A percentile compares a stretch with the other conserved stretches of the same genome.
Conservation (phyloP, 2,329 filamentous ascomycete genomes). For the Ophiostoma sp. region DNA sequence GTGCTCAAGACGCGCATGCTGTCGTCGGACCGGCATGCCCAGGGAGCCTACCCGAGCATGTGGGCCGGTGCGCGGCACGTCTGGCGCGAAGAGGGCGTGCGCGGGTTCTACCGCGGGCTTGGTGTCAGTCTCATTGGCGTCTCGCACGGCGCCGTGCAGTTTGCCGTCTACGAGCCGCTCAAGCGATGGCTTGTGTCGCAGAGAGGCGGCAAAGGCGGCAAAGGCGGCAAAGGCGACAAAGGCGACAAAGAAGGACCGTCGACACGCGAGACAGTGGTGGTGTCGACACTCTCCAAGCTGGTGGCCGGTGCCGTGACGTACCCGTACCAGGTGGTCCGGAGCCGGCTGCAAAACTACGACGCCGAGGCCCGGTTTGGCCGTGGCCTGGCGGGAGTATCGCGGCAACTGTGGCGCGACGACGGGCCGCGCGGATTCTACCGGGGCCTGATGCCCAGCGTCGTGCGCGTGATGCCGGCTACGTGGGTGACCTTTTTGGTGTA, state of each 20-base stretch:
- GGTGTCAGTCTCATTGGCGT: conserved; percentile 79
- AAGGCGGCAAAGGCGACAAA: too few relatives aligned
- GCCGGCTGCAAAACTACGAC: conserved; percentile 83
- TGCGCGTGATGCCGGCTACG: conserved; percentile 86
- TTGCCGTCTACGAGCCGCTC: conserved; percentile 81
- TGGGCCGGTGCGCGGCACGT: conserved; percentile 63
- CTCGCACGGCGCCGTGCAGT: conserved; percentile 88
- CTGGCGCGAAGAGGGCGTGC: conserved; percentile 62
- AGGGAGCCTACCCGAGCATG: conserved; percentile 78
- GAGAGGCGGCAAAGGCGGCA: conserved; percentile 27
- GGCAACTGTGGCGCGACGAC: conserved; percentile 71
- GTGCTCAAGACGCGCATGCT: conserved; percentile 98
- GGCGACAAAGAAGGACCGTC: conserved; percentile 50
- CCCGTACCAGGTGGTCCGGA: conserved; percentile 88
- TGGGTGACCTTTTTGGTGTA: conserved; percentile 97
- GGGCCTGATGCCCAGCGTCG: conserved; percentile 79
- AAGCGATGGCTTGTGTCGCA: conserved; percentile 37
- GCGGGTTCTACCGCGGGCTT: conserved; percentile 84
- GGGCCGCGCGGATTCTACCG: conserved; percentile 84
- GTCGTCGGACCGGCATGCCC: conserved; percentile 67
- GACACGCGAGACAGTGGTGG: conserved; percentile 64
- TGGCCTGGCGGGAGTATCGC: conserved; percentile 63
- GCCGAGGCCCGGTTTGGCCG: conserved; percentile 68
- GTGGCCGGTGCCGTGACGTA: conserved; percentile 88
- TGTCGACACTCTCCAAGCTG: conserved; percentile 77